Evolutionary conservation across 1,139 yeast species (phyloP).

Genomic region (Waltiozyma sp.): DNA sequence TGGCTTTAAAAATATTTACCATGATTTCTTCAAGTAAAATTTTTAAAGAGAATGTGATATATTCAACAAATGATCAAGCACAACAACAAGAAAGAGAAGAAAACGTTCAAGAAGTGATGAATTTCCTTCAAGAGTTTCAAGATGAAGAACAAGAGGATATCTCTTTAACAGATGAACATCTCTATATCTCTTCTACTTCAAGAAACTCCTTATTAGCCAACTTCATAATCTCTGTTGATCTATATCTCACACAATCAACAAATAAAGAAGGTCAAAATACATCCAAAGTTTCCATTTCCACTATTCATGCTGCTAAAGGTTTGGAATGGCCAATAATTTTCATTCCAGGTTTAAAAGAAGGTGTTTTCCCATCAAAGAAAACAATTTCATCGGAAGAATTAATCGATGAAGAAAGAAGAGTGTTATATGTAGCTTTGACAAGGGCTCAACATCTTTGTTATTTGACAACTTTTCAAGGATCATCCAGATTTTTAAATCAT

Average conservation of each 20-base stretch:
- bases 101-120: conserved; percentile 35
- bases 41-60: neutral
- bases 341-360: conserved; percentile 39
- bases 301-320: conserved; percentile 90
- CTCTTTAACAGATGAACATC: conserved; percentile 1
- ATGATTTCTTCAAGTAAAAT: neutral
- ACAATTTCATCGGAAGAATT: conserved; percentile 47
- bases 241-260: conserved; percentile 30
- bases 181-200: neutral
- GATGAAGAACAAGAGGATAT: conserved; percentile 19
- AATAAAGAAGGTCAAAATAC: conserved; percentile 8
- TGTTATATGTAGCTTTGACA: conserved; percentile 81
- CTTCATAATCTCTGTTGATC: conserved; percentile 50
- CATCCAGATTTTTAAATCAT: neutral
- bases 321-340: conserved; percentile 92
- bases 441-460: conserved; percentile 54
- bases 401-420: conserved; percentile 65
- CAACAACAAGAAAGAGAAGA: conserved; percentile 7
- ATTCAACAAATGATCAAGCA: neutral
- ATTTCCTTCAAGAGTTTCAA: conserved; percentile 29
- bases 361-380: conserved; percentile 17
- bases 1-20: neutral
- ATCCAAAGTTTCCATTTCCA: conserved; percentile 38
- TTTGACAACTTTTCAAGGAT: conserved; percentile 9
- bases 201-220: conserved; percentile 27